These are phyloP conservation scores for Populus ilicifolia DNA, from an alignment of 345 rosid species.

Conservation along the genomic window DNA sequence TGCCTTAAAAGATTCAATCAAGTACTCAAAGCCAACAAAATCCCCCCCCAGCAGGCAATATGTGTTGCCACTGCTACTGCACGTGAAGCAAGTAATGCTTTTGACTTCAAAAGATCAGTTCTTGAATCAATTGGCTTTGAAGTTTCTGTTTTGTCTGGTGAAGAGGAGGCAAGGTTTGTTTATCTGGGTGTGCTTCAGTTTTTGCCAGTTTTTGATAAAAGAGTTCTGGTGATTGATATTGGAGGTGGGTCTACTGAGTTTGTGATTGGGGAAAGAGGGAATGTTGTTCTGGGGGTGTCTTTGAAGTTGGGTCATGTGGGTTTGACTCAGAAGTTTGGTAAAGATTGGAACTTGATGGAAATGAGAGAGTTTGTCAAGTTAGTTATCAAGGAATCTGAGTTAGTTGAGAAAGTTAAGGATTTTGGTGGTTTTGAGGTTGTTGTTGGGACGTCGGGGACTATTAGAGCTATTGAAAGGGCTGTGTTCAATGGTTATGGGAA, in stretches of 20 bases:
- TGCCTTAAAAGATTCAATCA: conserved; percentile 39
- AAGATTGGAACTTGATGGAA: conserved; percentile 14
- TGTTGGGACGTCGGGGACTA: conserved; percentile 66
- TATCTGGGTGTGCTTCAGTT: conserved; percentile 66
- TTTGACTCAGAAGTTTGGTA: conserved; percentile 45
- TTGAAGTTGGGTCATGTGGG: conserved; percentile 63
- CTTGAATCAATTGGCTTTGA: conserved; percentile 35
- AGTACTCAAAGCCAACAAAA: conserved; percentile 35
- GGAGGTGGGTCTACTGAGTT: conserved; percentile 82
- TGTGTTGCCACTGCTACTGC: conserved; percentile 71
- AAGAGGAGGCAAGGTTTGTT: conserved; percentile 56
- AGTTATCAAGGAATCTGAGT: conserved; percentile 40
- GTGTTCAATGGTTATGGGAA: conserved; percentile 41
- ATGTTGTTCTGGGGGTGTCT: conserved; percentile 41
- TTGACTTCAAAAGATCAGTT: conserved; percentile 34
- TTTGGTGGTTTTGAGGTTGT: conserved; percentile 46
- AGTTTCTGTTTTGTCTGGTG: conserved; percentile 50
- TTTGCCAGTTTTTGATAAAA: conserved; percentile 46
- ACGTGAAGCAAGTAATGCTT: conserved; percentile 45
- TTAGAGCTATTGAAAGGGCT: conserved; percentile 60
- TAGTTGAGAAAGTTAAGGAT: conserved; percentile 41
- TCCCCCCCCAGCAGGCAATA: conserved; percentile 26
- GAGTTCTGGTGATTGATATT: conserved; percentile 50
- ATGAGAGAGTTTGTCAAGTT: conserved; percentile 44
- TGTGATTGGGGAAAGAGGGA: conserved; percentile 50